These are phyloP conservation scores for Closterium sp. DNA, from an alignment of 139 green algal species.

Conservation along the genomic window DNA sequence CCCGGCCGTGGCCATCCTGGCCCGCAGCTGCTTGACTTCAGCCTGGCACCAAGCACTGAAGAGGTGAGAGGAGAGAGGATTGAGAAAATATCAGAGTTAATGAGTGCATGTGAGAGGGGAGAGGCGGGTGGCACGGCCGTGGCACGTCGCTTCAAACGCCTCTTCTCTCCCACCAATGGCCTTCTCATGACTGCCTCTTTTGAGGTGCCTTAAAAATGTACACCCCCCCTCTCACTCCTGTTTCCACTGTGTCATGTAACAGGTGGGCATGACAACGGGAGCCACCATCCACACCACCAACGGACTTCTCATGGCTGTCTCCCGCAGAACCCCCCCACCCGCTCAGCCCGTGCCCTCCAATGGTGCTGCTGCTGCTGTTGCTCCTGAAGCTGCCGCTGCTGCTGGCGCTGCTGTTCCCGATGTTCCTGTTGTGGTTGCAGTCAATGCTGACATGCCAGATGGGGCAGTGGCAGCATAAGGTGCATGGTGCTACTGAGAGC, in stretches of 20 bases:
- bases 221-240: background rate
- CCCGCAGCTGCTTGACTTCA: constrained; percentile 71
- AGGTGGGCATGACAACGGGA: constrained; percentile 55
- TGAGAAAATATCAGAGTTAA: too few relatives aligned
- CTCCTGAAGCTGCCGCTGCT: background rate
- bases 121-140: too few relatives aligned
- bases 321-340: background rate
- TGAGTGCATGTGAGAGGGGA: background rate
- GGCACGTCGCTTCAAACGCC: too few relatives aligned
- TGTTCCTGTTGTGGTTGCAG: background rate
- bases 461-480: background rate
- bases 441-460: background rate
- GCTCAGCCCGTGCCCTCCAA: background rate
- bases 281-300: constrained; percentile 62
- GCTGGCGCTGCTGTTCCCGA: background rate
- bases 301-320: constrained; percentile 54
- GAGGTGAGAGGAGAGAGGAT: background rate
- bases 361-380: background rate
- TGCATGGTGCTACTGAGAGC: background rate
- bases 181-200: too few relatives aligned
- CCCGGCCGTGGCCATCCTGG: constrained; percentile 61
- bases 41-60: constrained; percentile 5
- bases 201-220: too few relatives aligned
- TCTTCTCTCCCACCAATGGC: too few relatives aligned
- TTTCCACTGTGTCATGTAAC: constrained; percentile 1